These are phyloP conservation scores for Diaporthe australafricana DNA, from an alignment of 2,329 filamentous ascomycete genomes.

Conservation along the genomic window DNA sequence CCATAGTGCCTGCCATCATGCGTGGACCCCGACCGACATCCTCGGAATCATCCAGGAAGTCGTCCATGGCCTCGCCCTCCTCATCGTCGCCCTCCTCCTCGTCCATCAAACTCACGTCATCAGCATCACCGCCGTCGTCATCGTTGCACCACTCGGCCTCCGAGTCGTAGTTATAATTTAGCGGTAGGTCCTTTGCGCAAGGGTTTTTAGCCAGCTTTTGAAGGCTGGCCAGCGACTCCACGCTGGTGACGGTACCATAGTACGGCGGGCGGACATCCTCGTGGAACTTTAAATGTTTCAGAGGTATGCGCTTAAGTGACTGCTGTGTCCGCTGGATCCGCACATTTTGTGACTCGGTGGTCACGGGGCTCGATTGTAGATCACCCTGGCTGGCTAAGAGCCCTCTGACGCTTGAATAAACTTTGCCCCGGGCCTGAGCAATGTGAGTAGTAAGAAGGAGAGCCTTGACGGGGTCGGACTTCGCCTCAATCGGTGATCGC, in stretches of 20 bases:
- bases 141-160: slow-evolving; percentile 88
- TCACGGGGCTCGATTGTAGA: slow-evolving; percentile 46
- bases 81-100: slow-evolving; percentile 77
- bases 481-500: slow-evolving; percentile 56
- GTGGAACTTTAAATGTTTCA: slow-evolving; percentile 72
- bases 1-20: slow-evolving; percentile 75
- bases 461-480: slow-evolving; percentile 55
- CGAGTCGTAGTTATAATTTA: slow-evolving; percentile 87
- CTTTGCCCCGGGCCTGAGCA: slow-evolving; percentile 55
- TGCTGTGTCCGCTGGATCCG: slow-evolving; percentile 51
- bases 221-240: slow-evolving; percentile 63
- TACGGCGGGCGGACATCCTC: slow-evolving; percentile 78
- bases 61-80: slow-evolving; percentile 88
- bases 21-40: slow-evolving; percentile 68
- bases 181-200: slow-evolving; percentile 63
- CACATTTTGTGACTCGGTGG: slow-evolving; percentile 54
- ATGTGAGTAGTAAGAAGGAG: slow-evolving; percentile 58
- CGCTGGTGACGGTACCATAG: slow-evolving; percentile 77
- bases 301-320: slow-evolving; percentile 65
- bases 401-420: slow-evolving; percentile 66
- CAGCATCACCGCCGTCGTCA: slow-evolving; percentile 75
- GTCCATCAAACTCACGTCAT: slow-evolving; percentile 68
- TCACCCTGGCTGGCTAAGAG: slow-evolving; percentile 69
- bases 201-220: slow-evolving; percentile 65
- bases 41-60: slow-evolving; percentile 89